Conservation (phyloP, 768 basidiomycete genomes). For the Kwoniella sp. region DNA sequence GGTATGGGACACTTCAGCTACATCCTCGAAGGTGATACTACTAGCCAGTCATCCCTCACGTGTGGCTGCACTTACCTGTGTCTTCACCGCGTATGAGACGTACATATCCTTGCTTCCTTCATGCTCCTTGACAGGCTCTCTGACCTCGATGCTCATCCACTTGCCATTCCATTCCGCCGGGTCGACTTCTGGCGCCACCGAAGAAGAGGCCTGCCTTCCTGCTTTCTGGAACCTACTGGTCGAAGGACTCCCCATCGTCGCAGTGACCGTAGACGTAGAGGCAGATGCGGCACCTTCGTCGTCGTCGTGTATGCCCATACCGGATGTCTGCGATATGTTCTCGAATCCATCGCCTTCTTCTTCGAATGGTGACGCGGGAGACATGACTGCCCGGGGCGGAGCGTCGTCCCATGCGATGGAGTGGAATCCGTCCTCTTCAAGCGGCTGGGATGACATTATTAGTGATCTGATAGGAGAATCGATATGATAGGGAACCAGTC, state of each 20-base stretch:
- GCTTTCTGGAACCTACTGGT: not conserved
- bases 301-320: not conserved
- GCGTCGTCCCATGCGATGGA: constrained; percentile 52
- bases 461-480: not conserved
- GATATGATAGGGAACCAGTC: not conserved
- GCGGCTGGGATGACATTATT: constrained; percentile 30
- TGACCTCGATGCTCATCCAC: constrained; percentile 62
- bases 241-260: not conserved
- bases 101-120: constrained; percentile 97
- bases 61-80: constrained; percentile 65
- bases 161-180: constrained; percentile 45
- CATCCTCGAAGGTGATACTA: not conserved
- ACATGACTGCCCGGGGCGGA: constrained; percentile 18
- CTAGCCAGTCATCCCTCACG: not conserved
- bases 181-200: constrained; percentile 18
- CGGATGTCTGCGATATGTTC: constrained; percentile 38
- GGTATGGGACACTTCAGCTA: too few species aligned
- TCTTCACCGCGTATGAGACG: constrained; percentile 88
- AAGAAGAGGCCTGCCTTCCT: not conserved
- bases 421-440: constrained; percentile 51
- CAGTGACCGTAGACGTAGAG: constrained; percentile 15
- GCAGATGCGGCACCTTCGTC: constrained; percentile 20
- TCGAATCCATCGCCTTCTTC: constrained; percentile 48
- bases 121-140: constrained; percentile 92
- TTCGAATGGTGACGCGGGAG: constrained; percentile 23